Base-by-base conservation (phyloP, 306 rosid species). In the Cucurbita pepo region DNA sequence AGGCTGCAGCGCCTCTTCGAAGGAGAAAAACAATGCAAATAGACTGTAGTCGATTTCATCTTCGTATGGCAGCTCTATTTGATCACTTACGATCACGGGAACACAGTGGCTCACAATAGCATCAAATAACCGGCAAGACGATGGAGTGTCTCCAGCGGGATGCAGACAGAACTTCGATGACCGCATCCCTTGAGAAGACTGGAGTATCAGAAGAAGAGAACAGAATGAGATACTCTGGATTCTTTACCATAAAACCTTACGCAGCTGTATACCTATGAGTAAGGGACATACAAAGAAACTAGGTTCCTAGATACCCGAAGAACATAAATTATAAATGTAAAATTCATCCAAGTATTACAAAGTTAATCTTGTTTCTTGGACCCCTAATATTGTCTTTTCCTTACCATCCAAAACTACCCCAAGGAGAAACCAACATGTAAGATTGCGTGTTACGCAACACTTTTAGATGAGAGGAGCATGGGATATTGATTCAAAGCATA, bases 91-190 rank as follows among this genome's bases (percentile, higher is more conserved):
- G 37, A 95, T 86, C 80, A 95, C 91, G 11, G 99, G 99, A 81
- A 95, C 82, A 78, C 99, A 91, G 82, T 95, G 97, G 81, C 96
- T 95, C 77, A 86, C 97, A 22, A 95, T 91, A 72, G 97, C 99
- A 85, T 95, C 96, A 77, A 95, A 95, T 54, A 91, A 87, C 73
- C 99, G 97, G 77, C 99, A 95, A 59, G 99, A 95, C 5, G 99
- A 95, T 9, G 99, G 97, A 45, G 99, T 91, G 81, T 95, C 99
- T 79, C 99, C 97, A 0, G 99, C 97, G 13, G 97, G 97, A 82
- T 91, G 83, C 81, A 95, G 84, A 83, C 99, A 91, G 82, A 91
- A 95, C 90, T 95, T 95, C 52, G 97, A 91, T 34, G 82, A 79
- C 48, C 89, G 92, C 99, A 95, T 95, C 77, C 99, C 92, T 77